Base-by-base conservation (phyloP, 495 filamentous ascomycete genomes). In the Collariella sp. region DNA sequence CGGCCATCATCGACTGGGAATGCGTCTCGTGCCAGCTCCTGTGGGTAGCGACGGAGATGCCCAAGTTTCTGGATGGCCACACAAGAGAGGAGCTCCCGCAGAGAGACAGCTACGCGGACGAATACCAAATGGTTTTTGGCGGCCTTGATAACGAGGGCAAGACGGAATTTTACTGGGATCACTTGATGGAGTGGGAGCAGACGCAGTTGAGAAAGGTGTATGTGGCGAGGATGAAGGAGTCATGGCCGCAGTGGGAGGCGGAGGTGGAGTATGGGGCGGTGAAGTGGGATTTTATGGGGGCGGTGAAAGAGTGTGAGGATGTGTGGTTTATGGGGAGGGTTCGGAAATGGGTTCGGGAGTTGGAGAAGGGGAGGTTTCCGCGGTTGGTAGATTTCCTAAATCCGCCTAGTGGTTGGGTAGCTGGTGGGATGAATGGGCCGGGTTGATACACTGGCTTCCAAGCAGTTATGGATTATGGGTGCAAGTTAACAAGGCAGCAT, bases 161-260 rank as follows among this genome's bases (percentile, higher is more conserved):
- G 59, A 64, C 60, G 18, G 55, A 64, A 22, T 58, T 68, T 20
- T 71, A 68, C 35, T 71, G 67, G 63, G 64, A 64, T 13, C 67
- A 71, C 34, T 38, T 62, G 9, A 70, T 71, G 67, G 68, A 71
- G 31, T 71, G 68, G 42, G 69, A 70, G 39, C 61, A 66, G 45
- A 70, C 69, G 7, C 59, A 63, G 48, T 40, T 70, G 36, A 38
- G 69, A 22, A 63, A 68, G 56, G 60, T 67, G 15, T 71, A 67
- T 39, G 24, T 34, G 11, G 55, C 57, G 10, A 22, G 9, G 26
- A 40, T 40, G 38, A 3, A 10, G 10, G n/a, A 60, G 40, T 44
- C 60, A 26, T 45, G 55, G 44, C 59, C 59, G 2, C 46, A 49
- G 4, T 64, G 64, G 64, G 61, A 60, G 16, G 34, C 19, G 1